Evolutionary conservation across 768 basidiomycete species (phyloP).

Genomic region (Fomitopsis serialis): DNA sequence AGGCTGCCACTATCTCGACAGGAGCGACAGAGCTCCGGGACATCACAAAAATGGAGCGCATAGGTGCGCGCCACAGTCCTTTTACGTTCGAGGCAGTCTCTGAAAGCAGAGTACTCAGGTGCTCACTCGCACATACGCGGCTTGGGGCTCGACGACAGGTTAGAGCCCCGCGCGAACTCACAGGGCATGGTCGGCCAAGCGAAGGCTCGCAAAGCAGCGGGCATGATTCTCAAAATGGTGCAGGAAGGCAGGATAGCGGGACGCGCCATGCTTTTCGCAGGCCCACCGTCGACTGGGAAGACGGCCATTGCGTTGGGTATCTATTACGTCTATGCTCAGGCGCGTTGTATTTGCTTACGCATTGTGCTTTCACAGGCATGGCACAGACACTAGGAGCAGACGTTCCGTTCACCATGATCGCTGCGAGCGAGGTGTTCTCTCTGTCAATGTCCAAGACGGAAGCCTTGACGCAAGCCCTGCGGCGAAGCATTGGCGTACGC

Average conservation of each 20-base stretch:
- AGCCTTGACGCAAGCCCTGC: slow-evolving; percentile 92
- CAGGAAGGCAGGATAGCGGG: slow-evolving; percentile 95
- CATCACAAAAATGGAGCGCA: slow-evolving; percentile 91
- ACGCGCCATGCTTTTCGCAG: slow-evolving; percentile 93
- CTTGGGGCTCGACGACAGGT: slow-evolving; percentile 84
- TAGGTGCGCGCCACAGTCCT: slow-evolving; percentile 41
- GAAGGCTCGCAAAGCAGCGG: slow-evolving; percentile 95
- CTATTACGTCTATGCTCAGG: not conserved
- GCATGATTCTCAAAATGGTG: slow-evolving; percentile 97
- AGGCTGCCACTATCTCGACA: slow-evolving; percentile 72
- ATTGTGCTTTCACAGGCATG: slow-evolving; percentile 60
- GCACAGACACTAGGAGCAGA: slow-evolving; percentile 91
- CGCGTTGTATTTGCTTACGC: not conserved
- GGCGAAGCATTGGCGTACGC: slow-evolving; percentile 92
- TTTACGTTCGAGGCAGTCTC: not conserved
- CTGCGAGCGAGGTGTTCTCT: slow-evolving; percentile 96
- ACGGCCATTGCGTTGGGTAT: slow-evolving; percentile 95
- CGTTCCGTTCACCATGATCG: slow-evolving; percentile 97
- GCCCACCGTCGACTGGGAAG: slow-evolving; percentile 95
- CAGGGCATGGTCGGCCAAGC: slow-evolving; percentile 98
- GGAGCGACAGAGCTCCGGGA: slow-evolving; percentile 78
- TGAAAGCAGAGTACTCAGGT: slow-evolving; percentile 40
- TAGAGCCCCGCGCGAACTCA: slow-evolving; percentile 83
- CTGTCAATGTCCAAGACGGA: slow-evolving; percentile 99
- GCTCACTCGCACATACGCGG: slow-evolving; percentile 95